These are phyloP conservation scores for Pythium phragmitis DNA, from an alignment of 352 stramenopile genomes.

Conservation along the genomic window DNA sequence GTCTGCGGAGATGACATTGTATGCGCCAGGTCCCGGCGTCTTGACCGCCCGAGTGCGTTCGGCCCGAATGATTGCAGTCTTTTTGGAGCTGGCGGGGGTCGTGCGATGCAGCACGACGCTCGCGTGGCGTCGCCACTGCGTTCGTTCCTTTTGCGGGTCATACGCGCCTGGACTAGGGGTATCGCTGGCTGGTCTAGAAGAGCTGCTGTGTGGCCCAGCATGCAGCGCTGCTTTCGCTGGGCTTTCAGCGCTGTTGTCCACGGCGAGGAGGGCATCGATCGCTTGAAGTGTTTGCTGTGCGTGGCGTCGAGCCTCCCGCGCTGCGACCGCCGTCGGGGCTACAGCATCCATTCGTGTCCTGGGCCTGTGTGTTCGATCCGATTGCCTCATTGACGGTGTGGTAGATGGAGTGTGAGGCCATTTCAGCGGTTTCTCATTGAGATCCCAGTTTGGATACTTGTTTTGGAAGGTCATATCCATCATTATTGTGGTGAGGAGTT, in stretches of 20 bases:
- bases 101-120: slow-evolving; percentile 2
- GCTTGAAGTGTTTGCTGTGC: slow-evolving; percentile 7
- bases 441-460: neutral
- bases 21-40: slow-evolving; percentile 18
- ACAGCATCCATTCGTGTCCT: slow-evolving; percentile 4
- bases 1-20: slow-evolving; percentile 4
- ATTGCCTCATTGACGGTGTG: neutral
- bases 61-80: neutral
- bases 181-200: neutral
- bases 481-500: neutral
- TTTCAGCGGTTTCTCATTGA: neutral
- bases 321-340: slow-evolving; percentile 5
- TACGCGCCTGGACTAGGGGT: slow-evolving; percentile 9
- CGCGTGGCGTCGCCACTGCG: slow-evolving; percentile 10
- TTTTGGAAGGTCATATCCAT: no score
- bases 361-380: neutral
- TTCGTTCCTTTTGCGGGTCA: slow-evolving; percentile 18
- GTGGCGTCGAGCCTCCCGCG: slow-evolving; percentile 6
- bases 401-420: no score
- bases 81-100: slow-evolving; percentile 5
- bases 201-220: neutral
- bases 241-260: neutral
- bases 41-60: slow-evolving; percentile 1
- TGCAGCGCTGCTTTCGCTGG: neutral
- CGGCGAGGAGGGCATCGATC: slow-evolving; percentile 11